These are phyloP conservation scores for Straminergon stramineum DNA, from an alignment of 225 moss, liverwort and hornwort genomes.

Conservation along the genomic window DNA sequence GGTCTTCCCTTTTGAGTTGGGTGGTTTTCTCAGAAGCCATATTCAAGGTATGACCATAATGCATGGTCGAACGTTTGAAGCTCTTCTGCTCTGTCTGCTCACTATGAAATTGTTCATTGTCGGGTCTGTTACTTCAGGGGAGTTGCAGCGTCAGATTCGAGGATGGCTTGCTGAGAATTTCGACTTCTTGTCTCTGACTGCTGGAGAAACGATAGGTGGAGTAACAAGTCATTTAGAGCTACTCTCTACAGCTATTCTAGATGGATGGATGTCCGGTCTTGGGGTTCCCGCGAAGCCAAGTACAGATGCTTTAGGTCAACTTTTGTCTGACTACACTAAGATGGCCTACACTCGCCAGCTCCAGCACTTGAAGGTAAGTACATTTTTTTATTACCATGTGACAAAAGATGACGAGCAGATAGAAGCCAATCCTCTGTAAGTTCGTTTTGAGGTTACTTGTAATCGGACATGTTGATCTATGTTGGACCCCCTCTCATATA, in stretches of 20 bases:
- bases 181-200: slow-evolving; percentile 71
- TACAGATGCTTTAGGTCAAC: slow-evolving; percentile 95
- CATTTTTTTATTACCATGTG: neutral
- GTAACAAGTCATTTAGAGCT: slow-evolving; percentile 80
- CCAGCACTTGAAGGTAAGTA: slow-evolving; percentile 74
- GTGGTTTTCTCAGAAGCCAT: neutral
- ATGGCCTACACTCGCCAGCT: slow-evolving; percentile 82
- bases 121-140: slow-evolving; percentile 25
- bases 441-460: neutral
- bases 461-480: neutral
- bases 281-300: slow-evolving; percentile 82
- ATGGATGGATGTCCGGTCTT: slow-evolving; percentile 99
- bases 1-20: neutral
- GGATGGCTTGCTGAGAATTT: slow-evolving; percentile 92
- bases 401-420: neutral
- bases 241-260: slow-evolving; percentile 93
- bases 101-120: neutral
- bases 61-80: neutral
- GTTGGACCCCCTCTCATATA: neutral
- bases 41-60: neutral
- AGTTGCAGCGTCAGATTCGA: slow-evolving; percentile 94
- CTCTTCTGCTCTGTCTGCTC: neutral
- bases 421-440: neutral
- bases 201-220: slow-evolving; percentile 54
- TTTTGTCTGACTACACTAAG: slow-evolving; percentile 87